Percentiles rank a stretch among this genome's conserved stretches.
Conservation (phyloP, 2,329 filamentous ascomycete genomes). For the Annulohypoxylon truncatum region DNA sequence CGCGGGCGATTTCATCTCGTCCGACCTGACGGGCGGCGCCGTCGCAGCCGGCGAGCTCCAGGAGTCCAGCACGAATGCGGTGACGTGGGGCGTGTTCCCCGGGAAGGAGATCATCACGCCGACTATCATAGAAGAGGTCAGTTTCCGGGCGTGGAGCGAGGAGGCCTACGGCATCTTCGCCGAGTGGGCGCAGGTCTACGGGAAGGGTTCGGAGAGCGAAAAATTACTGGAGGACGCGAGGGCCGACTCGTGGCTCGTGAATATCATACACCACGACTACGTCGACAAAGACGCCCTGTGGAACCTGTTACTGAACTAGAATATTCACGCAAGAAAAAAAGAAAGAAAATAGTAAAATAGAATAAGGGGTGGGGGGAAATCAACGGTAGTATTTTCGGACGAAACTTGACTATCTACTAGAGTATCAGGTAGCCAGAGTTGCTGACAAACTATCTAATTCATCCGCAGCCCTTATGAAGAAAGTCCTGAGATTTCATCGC, state of each 20-base stretch:
- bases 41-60: slow-evolving; percentile 45
- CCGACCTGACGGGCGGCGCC: slow-evolving; percentile 61
- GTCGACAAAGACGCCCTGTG: slow-evolving; percentile 78
- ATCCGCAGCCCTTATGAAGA: background rate
- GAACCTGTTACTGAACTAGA: slow-evolving; percentile 67
- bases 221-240: slow-evolving; percentile 75
- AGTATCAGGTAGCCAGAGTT: slow-evolving; percentile 18
- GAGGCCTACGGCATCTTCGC: slow-evolving; percentile 96
- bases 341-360: background rate
- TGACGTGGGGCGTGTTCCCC: slow-evolving; percentile 96
- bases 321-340: background rate
- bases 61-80: slow-evolving; percentile 80
- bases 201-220: slow-evolving; percentile 76
- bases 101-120: slow-evolving; percentile 97
- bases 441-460: slow-evolving; percentile 25
- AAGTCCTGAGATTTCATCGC: slow-evolving; percentile 9
- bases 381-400: slow-evolving; percentile 15
- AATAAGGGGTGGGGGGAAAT: background rate
- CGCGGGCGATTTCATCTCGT: slow-evolving; percentile 80
- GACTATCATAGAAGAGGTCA: slow-evolving; percentile 95
- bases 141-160: slow-evolving; percentile 92
- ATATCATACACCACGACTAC: slow-evolving; percentile 86
- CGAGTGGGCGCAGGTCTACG: slow-evolving; percentile 93
- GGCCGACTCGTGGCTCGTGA: slow-evolving; percentile 86
- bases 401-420: slow-evolving; percentile 14